Conservation (phyloP, 148 eudicot genomes). For the Dysphania ambrosioides region DNA sequence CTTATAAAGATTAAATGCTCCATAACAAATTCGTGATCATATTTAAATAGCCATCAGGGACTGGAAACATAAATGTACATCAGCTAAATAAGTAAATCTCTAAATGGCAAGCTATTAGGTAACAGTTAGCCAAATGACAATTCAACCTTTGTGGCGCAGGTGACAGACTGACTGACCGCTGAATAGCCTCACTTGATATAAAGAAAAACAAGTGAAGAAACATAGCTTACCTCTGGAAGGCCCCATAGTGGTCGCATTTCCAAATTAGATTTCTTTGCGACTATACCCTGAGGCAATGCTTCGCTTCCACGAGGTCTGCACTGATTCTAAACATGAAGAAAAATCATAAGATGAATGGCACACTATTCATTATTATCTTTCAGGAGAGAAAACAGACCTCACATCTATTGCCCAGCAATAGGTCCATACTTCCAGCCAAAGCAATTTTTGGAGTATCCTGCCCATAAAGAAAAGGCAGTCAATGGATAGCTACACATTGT, state of each 20-base stretch:
- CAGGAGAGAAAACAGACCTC: conserved; percentile 29
- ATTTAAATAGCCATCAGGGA: neutral
- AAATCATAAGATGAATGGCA: conserved; percentile 14
- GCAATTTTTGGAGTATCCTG: conserved; percentile 40
- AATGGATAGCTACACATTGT: neutral
- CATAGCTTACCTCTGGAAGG: conserved; percentile 53
- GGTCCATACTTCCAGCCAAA: conserved; percentile 16
- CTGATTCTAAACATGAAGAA: conserved; percentile 45
- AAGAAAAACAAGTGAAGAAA: neutral
- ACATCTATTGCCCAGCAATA: conserved; percentile 20
- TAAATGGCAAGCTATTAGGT: neutral
- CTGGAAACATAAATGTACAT: neutral
- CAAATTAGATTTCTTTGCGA: conserved; percentile 59
- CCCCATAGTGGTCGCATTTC: conserved; percentile 96
- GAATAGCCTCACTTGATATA: neutral
- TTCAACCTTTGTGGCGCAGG: neutral
- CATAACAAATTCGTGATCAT: neutral
- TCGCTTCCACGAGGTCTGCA: conserved; percentile 75
- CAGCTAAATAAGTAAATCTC: neutral
- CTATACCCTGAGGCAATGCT: conserved; percentile 65
- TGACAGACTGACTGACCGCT: neutral
- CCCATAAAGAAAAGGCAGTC: conserved; percentile 20
- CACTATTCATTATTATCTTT: neutral
- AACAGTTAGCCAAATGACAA: neutral
- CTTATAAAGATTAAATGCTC: neutral